These are phyloP conservation scores for Blastomyces parvus DNA, from an alignment of 2,329 filamentous ascomycete species.

Conservation along the genomic window DNA sequence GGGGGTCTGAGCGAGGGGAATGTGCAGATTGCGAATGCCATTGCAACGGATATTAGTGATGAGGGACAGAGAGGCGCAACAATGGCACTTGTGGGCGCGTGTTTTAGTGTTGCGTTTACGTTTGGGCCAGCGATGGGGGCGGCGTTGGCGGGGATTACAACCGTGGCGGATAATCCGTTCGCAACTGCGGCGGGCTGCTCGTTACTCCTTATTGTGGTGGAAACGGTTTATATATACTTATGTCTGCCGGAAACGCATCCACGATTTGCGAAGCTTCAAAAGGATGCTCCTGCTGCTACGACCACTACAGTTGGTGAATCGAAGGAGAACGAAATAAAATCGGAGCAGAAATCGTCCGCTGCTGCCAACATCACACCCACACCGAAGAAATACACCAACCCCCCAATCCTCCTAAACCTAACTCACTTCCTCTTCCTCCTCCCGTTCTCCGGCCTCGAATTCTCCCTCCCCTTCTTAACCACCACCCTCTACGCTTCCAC, in stretches of 20 bases:
- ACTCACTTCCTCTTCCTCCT: conserved; percentile 87
- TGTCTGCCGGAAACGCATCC: conserved; percentile 70
- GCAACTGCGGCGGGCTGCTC: conserved; percentile 85
- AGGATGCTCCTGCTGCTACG: conserved; percentile 13
- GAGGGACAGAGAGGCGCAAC: conserved; percentile 74
- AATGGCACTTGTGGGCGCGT: conserved; percentile 92
- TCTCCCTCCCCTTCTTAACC: conserved; percentile 93
- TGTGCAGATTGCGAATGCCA: conserved; percentile 89
- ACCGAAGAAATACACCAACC: conserved; percentile 59
- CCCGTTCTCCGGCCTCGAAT: conserved; percentile 97
- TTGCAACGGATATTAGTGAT: conserved; percentile 91
- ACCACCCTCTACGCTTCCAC: conserved; percentile 83
- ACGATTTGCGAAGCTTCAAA: conserved; percentile 46
- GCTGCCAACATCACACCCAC: conserved; percentile 19
- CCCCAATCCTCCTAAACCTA: conserved; percentile 68
- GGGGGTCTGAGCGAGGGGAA: conserved; percentile 94
- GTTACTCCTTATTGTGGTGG: conserved; percentile 69
- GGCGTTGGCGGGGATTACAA: conserved; percentile 65
- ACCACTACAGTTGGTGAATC: neutral
- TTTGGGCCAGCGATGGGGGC: conserved; percentile 90
- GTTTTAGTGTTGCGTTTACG: conserved; percentile 95
- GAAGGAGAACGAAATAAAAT: conserved; percentile 18
- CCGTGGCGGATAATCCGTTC: conserved; percentile 82
- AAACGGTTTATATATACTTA: conserved; percentile 80
- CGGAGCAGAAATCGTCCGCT: conserved; percentile 19